Conservation (phyloP, 2,329 filamentous ascomycete species). For the Ceratocystis colombiana region DNA sequence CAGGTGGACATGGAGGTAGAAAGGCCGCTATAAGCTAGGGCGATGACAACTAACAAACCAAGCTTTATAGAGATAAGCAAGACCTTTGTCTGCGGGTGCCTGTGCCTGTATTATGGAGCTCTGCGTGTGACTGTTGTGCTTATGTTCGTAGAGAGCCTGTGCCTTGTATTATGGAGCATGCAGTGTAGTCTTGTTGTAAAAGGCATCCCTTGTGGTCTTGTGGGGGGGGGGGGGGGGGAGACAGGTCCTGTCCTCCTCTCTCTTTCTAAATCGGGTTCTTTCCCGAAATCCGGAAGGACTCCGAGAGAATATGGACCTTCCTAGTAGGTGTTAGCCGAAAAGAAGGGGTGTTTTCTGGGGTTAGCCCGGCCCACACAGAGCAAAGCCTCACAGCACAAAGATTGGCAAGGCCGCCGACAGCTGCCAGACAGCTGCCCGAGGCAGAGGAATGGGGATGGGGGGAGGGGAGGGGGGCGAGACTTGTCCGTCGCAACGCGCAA, state of each 20-base stretch:
- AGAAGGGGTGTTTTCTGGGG: neutral
- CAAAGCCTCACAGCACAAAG: neutral
- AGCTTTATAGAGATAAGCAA: neutral
- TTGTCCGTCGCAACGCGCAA: neutral
- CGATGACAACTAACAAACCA: no score
- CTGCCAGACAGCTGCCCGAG: neutral
- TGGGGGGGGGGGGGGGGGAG: no score
- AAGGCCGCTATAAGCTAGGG: no score
- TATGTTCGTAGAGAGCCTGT: no score
- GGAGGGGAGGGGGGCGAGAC: neutral
- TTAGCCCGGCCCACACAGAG: neutral
- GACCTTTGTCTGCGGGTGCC: neutral
- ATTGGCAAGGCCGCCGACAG: neutral
- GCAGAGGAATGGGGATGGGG: neutral
- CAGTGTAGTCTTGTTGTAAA: no score
- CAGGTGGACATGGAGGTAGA: neutral
- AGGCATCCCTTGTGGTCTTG: no score
- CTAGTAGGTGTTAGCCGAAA: neutral
- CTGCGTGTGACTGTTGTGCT: neutral
- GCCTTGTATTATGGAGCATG: no score
- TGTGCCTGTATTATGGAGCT: neutral
- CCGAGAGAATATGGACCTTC: neutral
- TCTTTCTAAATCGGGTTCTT: neutral
- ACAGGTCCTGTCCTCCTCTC: neutral
- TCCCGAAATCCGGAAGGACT: slow-evolving; percentile 7